phyloP scores from a whole-genome alignment of 345 rosid species.

The Turnera subulata region DNA sequence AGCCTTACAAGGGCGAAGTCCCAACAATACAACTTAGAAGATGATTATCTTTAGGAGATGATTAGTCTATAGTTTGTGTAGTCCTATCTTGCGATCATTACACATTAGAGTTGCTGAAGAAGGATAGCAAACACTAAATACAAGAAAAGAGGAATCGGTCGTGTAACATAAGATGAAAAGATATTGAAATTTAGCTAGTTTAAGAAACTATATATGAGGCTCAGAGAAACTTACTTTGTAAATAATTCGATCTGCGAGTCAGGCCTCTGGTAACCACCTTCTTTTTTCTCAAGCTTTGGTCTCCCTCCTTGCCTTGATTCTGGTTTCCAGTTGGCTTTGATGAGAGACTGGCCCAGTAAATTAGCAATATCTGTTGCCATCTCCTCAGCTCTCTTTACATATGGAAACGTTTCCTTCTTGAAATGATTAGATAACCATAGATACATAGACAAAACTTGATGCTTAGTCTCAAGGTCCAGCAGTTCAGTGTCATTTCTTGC shows the following conservation, averaged over 20 bases:
- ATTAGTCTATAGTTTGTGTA: no score
- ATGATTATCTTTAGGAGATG: no score
- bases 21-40: no score
- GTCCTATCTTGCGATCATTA: no score
- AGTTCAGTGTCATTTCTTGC: slow-evolving; percentile 79
- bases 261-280: slow-evolving; percentile 58
- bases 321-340: slow-evolving; percentile 71
- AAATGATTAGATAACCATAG: slow-evolving; percentile 90
- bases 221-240: slow-evolving; percentile 34
- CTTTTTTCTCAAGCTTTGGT: slow-evolving; percentile 33
- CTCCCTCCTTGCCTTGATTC: slow-evolving; percentile 51
- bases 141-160: no score
- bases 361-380: slow-evolving; percentile 80
- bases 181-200: background rate
- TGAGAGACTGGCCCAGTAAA: slow-evolving; percentile 75
- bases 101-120: no score
- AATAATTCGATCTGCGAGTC: slow-evolving; percentile 41
- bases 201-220: background rate
- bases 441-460: slow-evolving; percentile 85
- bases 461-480: slow-evolving; percentile 78
- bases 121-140: background rate
- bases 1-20: no score
- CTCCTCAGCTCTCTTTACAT: slow-evolving; percentile 62
- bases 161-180: no score
- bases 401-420: slow-evolving; percentile 65